These are phyloP conservation scores for Eutypa lata DNA, from an alignment of 2,329 filamentous ascomycete species.

Conservation along the genomic window DNA sequence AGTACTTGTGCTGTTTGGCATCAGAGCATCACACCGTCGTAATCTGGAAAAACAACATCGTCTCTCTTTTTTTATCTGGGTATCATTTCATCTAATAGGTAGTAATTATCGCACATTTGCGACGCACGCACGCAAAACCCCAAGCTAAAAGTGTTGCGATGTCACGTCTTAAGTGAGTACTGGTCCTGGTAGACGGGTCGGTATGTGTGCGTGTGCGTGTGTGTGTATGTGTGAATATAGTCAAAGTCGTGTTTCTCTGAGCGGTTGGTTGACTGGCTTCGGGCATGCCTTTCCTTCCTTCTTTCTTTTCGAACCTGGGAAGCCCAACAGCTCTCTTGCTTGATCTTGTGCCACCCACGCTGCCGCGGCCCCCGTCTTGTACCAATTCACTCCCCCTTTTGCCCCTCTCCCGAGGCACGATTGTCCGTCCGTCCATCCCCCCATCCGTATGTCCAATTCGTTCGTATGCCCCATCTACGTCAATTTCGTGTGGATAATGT, in stretches of 20 bases:
- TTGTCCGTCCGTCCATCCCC: not conserved
- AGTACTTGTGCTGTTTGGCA: no score
- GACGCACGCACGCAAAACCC: no score
- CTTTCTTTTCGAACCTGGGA: no score
- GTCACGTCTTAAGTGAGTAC: no score
- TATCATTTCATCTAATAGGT: not conserved
- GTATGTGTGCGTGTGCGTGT: not conserved
- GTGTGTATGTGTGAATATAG: not conserved
- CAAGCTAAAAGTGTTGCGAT: not conserved
- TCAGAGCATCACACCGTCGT: no score
- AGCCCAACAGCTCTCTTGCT: no score
- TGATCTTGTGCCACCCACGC: no score
- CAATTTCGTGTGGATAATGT: slow-evolving; percentile 98
- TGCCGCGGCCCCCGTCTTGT: not conserved
- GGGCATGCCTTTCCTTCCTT: no score
- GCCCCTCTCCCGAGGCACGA: not conserved
- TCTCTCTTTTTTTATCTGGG: not conserved
- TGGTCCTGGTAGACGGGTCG: no score
- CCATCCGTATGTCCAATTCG: not conserved
- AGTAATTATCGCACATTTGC: not conserved
- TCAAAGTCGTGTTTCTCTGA: no score
- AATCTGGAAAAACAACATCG: no score
- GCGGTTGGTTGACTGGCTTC: no score
- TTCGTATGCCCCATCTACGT: slow-evolving; percentile 54
- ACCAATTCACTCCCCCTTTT: not conserved